Evolutionary conservation across 2,329 filamentous ascomycete species (phyloP), one percentile per base, ranked within the genome.

Genomic region (Rhynchosporium agropyri): DNA sequence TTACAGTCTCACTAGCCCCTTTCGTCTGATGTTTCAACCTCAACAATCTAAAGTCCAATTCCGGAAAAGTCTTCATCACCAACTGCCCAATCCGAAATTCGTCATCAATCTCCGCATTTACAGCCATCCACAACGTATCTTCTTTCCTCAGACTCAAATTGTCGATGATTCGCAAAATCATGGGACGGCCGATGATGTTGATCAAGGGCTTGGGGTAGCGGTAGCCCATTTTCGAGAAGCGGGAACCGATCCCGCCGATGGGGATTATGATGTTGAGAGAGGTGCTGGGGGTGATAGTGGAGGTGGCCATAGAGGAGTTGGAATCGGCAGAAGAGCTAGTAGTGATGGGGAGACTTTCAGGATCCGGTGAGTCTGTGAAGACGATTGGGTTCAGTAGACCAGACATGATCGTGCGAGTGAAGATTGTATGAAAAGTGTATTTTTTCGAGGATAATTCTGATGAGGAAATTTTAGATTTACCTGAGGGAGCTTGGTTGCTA

Each of bases 221-320:
- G 38, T 62, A 62, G 4, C 60, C 60, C 8, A 57, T 45, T 38
- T 58, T 62, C 0, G 60, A 50, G 31, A 75, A 75, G 15, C 73
- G 69, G 4, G 71, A 71, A 31, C 73, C 73, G 29, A 74, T 70
- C 45, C 73, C 72, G 36, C 73, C 73, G 33, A 74, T 74, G 15
- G 73, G 73, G 12, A 74, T 70, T 63, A 74, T 74, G 53, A 74
- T 66, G 50, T 74, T 74, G 60, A 74, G 67, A 45, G 71, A 10
- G 6, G 33, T 36, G 33, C 33, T 36, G 33, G 9, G 9, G 33
- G 33, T 6, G 6, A 10, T 5, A 10, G 33, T 6, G 33, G 33
- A 36, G 33, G 33, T 36, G 33, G 33, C 20, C 20, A 20, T 20
- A 20, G 20, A 20, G 20, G 20, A 20, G 20, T 20, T 20, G 20